phyloP scores from a whole-genome alignment of 2,329 filamentous ascomycete genomes.

The Alternaria dauci region DNA sequence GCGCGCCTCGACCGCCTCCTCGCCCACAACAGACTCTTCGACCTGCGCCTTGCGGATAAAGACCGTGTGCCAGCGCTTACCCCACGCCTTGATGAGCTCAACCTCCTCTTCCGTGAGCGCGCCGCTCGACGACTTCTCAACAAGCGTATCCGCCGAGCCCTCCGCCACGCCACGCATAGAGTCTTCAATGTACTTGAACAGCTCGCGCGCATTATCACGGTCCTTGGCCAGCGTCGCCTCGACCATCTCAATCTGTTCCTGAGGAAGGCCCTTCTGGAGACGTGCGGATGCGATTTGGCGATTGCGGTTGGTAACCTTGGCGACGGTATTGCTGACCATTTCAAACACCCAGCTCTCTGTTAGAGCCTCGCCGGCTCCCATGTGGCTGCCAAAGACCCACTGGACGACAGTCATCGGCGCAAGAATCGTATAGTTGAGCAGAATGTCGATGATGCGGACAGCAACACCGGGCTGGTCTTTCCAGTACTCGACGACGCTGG shows the following conservation, averaged over 20 bases:
- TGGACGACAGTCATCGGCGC: slow-evolving; percentile 85
- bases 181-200: slow-evolving; percentile 85
- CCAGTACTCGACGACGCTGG: slow-evolving; percentile 93
- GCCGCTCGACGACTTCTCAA: slow-evolving; percentile 71
- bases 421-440: slow-evolving; percentile 96
- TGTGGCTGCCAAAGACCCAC: slow-evolving; percentile 80
- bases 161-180: slow-evolving; percentile 75
- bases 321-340: slow-evolving; percentile 85
- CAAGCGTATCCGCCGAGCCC: slow-evolving; percentile 76
- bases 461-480: slow-evolving; percentile 89
- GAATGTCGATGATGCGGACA: slow-evolving; percentile 91
- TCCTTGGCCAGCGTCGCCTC: slow-evolving; percentile 75
- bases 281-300: slow-evolving; percentile 77
- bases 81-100: slow-evolving; percentile 79
- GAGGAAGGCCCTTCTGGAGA: slow-evolving; percentile 63
- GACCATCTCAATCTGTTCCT: slow-evolving; percentile 66
- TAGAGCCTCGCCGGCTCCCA: slow-evolving; percentile 72
- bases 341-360: slow-evolving; percentile 83
- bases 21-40: slow-evolving; percentile 76
- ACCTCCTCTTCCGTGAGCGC: slow-evolving; percentile 55
- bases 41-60: slow-evolving; percentile 84
- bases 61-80: slow-evolving; percentile 82
- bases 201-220: slow-evolving; percentile 74
- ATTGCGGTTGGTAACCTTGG: slow-evolving; percentile 87
- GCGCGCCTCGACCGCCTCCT: slow-evolving; percentile 61